Evolutionary conservation across 176 grass and related monocot genomes (phyloP), one percentile per base, ranked within the genome.

Genomic region (Aegilops longissima): DNA sequence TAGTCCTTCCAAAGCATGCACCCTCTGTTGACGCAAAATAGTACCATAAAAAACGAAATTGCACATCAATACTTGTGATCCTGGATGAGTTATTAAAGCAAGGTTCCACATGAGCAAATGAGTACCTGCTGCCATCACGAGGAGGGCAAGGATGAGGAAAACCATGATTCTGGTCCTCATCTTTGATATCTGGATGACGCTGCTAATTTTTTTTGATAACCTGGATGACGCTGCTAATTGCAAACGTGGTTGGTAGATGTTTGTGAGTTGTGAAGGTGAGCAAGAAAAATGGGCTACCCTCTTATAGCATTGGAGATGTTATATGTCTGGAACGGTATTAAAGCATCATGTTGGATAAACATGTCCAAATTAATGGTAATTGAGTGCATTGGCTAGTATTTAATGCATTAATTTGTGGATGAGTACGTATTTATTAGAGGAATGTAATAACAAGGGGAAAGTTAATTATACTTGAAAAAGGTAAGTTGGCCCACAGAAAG

Each of bases 1-100:
- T 72, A 72, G 69, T 72, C n/a, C 69, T 73, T 44, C 70, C 70
- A 44, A 73, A 73, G 40, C 70, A 73, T 44, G 21, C 5, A 73
- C 36, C 38, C 70, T 44, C 38, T 73, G 40, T 42, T 42, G 9
- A 42, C 9, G 40, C 12, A 13, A 47, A 44, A 11, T 42, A 69
- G 5, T 39, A 44, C 33, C 17, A 39, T 70, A 18, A n/a, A 71
- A 35, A 69, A 35, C 20, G 10, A 73, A 73, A 73, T 1, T 11
- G n/a, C 18, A 42, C 9, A 42, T 5, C 38, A 10, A 40, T 20
- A 72, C 23, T 13, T 11, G 11, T 23, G 39, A 40, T 23, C 38
- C 5, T 71, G 21, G 69, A 24, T 23, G 4, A 23, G 9, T 23
- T 42, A 42, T 24, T 21, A 72, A 72, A 23, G n/a, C 10, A 42